Conservation (phyloP, 805 yeast species). For the Candida tammaniensis region DNA sequence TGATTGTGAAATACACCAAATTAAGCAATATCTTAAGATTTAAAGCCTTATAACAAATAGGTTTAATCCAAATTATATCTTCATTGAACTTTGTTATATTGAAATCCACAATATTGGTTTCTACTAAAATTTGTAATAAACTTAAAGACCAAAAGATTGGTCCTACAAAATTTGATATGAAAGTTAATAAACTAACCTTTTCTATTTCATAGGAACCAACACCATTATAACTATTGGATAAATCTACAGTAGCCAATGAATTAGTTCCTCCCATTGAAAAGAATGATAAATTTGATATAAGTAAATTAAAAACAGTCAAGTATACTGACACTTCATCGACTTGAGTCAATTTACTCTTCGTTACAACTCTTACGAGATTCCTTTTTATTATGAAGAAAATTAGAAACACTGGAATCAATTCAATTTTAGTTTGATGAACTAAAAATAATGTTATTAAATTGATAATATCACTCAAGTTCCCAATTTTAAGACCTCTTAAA, state of each 20-base stretch:
- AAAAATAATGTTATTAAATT: conserved; percentile 41
- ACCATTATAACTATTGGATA: conserved; percentile 92
- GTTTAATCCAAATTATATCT: conserved; percentile 12
- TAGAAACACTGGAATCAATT: conserved; percentile 54
- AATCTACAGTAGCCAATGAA: conserved; percentile 85
- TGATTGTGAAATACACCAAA: conserved; percentile 55
- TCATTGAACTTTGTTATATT: conserved; percentile 8
- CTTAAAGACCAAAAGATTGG: conserved; percentile 78
- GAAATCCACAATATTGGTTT: conserved; percentile 19
- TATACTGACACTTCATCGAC: conserved; percentile 15
- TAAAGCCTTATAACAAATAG: conserved; percentile 15
- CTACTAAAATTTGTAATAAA: conserved; percentile 39
- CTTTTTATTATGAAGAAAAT: conserved; percentile 30
- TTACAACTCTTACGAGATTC: conserved; percentile 7
- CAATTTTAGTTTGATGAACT: conserved; percentile 53
- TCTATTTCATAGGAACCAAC: conserved; percentile 64
- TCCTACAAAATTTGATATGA: conserved; percentile 80
- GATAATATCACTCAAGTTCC: conserved; percentile 31
- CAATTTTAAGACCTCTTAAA: conserved; percentile 20
- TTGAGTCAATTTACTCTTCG: conserved; percentile 1
- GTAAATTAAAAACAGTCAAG: conserved; percentile 37
- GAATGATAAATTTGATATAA: conserved; percentile 73
- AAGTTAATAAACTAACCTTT: conserved; percentile 74
- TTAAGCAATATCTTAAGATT: conserved; percentile 37
- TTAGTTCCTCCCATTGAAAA: conserved; percentile 90